Base-by-base conservation (phyloP, 768 basidiomycete genomes). In the Cyclocybe cylindracea region DNA sequence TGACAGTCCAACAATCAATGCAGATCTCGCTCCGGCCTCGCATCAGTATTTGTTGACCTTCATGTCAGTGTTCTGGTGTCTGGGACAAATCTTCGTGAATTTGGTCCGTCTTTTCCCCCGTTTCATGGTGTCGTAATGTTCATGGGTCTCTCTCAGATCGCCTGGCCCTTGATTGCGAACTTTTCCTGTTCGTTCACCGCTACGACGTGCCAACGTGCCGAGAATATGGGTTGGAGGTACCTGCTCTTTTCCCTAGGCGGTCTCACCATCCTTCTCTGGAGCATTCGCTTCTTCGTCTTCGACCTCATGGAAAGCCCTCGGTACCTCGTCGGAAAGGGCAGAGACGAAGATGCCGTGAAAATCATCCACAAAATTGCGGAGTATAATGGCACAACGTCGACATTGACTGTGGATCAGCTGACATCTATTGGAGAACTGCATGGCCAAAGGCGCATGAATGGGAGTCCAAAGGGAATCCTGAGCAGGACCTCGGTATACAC, bases 1-100 rank as follows among this genome's bases (percentile, higher is more conserved):
- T 18, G 10, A 11, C 40, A 43, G 11, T 38, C 10, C 16, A 5
- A 46, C 29, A 5, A 39, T 24, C 13, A 5, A 5, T 14, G n/a
- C 44, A 83, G 85, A 90, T 58, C 85, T 87, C 55, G 63, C 85
- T 2, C 87, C 87, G 0, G 79, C 82, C 1, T 79, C 81, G 1
- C 85, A 89, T 56, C 88, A 89, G 57, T 89, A 86, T 58, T 72
- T 90, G 1, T 70, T 90, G 39, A 89, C 87, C 0, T 70, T 89
- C 18, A 76, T 89, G 50, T 87, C 86, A 0, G 76, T 89, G 44
- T 90, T 84, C 79, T 90, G 88, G 88, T 84, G 85, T n/a, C 72
- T 89, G n/a, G 87, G 87, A 1, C 87, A 88, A 61, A 74, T 89
- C 0, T 61, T 86, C 43, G 85, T 82, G 18, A 74, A 70, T 50